Evolutionary conservation across 2,329 filamentous ascomycete genomes (phyloP), one percentile per base, ranked within the genome.

Genomic region (Colletotrichum sp.): DNA sequence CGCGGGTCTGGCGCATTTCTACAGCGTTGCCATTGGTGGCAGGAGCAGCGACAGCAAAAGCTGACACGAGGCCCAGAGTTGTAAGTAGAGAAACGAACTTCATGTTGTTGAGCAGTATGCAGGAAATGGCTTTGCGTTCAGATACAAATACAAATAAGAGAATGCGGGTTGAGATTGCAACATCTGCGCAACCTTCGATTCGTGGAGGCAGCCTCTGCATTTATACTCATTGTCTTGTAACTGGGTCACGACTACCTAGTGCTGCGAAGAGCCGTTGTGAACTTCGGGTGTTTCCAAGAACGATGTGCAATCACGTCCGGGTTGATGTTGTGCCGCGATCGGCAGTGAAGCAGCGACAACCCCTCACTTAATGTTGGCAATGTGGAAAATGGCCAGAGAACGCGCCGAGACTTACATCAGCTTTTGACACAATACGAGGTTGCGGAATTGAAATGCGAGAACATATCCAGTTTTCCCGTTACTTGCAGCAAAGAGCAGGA

Each of bases 111-210:
- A 52, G 43, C 5, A 0, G 43, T 52, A 52, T 21, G 43, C 1
- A 2, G 43, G n/a, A 24, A 21, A 0, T 21, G 43, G 0, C 6
- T 52, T 52, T 13, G n/a, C 43, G 43, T 48, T 21, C 0, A 1
- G n/a, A 21, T 21, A 1, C 2, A 52, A 3, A 21, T 21, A 1
- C 2, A 52, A 3, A 21, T 2, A 52, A 52, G n/a, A 52, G 10
- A 52, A 18, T 52, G n/a, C n/a, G 5, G 1, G 2, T 52, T 21
- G n/a, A 13, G 2, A 52, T 52, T 52, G 43, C n/a, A 21, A 52
- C 43, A 52, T 52, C 43, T 21, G n/a, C 43, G 43, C 43, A 21
- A 13, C 43, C n/a, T 2, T 1, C 43, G 43, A 52, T 52, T 52
- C 1, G 43, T 1, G 43, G 43, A 52, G 43, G 43, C 43, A 7